These are phyloP conservation scores for Eremochloa ophiuroides DNA, from an alignment of 176 grass and related monocot species.

Conservation along the genomic window DNA sequence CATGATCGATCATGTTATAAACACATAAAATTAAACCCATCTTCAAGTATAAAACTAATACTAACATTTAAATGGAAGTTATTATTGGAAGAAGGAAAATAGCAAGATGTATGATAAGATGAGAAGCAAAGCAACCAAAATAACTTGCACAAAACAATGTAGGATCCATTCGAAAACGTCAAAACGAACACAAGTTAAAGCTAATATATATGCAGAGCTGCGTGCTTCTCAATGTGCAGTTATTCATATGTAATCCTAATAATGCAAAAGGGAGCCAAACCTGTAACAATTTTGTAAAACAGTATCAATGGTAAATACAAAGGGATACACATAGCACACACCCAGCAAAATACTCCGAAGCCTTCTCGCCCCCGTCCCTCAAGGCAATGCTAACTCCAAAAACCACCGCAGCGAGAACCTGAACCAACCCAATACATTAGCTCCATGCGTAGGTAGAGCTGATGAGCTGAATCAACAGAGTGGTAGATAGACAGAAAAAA, in stretches of 20 bases:
- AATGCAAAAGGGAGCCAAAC: conserved; percentile 3
- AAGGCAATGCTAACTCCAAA: conserved; percentile 78
- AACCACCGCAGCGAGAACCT: conserved; percentile 68
- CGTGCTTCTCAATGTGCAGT: neutral
- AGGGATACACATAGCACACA: conserved; percentile 36
- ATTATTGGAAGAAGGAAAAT: neutral
- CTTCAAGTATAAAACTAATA: neutral
- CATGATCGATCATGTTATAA: neutral
- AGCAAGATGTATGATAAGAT: neutral
- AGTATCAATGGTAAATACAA: conserved; percentile 18
- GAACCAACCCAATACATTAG: conserved; percentile 16
- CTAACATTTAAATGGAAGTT: neutral
- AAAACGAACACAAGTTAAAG: neutral
- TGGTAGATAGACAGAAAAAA: neutral
- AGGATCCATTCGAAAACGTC: neutral
- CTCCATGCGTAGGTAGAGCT: neutral
- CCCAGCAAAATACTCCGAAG: conserved; percentile 96
- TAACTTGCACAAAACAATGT: conserved; percentile 5
- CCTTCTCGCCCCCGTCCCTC: conserved; percentile 61
- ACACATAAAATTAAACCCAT: neutral
- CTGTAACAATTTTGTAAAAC: neutral
- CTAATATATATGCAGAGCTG: neutral
- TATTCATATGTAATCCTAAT: neutral
- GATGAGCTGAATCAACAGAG: neutral
- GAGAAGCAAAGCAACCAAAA: neutral